Conservation (phyloP, 306 rosid genomes). For the Bauhinia variegata region DNA sequence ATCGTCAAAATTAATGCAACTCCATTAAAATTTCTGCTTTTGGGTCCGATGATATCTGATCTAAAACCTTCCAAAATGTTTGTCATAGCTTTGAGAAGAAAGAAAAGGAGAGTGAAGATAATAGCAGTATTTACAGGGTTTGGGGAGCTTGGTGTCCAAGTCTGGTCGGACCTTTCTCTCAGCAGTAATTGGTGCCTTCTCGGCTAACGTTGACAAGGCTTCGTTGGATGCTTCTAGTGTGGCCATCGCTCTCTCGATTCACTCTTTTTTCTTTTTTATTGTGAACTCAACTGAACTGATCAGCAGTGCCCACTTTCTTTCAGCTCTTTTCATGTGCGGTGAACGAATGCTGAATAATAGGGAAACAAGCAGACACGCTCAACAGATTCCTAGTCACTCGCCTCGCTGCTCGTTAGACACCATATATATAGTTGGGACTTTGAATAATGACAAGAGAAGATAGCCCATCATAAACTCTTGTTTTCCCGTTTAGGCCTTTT, state of each 20-base stretch:
- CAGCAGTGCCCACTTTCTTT: background rate
- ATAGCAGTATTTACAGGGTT: conserved; percentile 51
- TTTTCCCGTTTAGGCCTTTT: too few species aligned
- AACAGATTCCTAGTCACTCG: conserved; percentile 42
- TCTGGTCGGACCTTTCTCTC: conserved; percentile 38
- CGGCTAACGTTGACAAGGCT: conserved; percentile 50
- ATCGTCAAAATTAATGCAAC: conserved; percentile 9
- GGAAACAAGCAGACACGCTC: background rate
- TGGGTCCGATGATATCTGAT: background rate
- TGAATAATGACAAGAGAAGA: background rate
- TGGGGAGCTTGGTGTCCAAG: conserved; percentile 59
- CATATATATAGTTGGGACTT: background rate
- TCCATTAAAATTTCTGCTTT: background rate
- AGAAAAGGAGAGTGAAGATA: background rate
- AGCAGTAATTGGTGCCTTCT: conserved; percentile 46
- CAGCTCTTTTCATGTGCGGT: too few species aligned
- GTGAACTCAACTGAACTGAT: background rate
- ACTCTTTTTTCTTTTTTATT: background rate
- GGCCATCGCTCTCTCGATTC: conserved; percentile 25
- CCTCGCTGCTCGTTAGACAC: background rate
- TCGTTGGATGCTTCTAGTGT: conserved; percentile 33
- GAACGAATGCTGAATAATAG: conserved; percentile 39
- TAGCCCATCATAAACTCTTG: too few species aligned
- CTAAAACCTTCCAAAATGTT: too few species aligned
- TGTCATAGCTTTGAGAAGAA: background rate